Base-by-base conservation (phyloP, 2,329 filamentous ascomycete genomes). In the Corniculantispora saksenae region DNA sequence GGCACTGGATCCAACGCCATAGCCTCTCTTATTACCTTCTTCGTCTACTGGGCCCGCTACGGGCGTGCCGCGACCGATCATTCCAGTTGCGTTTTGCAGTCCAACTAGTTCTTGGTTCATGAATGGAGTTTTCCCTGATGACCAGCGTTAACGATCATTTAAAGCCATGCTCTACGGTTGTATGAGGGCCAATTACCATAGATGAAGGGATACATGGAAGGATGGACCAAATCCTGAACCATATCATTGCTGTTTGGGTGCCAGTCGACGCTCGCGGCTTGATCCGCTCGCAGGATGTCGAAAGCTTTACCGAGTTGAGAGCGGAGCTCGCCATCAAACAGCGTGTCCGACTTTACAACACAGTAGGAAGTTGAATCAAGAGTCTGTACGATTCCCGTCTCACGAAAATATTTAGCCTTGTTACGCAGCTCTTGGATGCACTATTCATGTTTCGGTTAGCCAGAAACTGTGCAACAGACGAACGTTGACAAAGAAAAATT, bases 181-280 rank as follows among this genome's bases (percentile, higher is more conserved):
- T 13, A 4, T 13, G 12, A 13, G 17, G 17, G 9, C 5, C 17
- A 50, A 3, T 50, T 21, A 59, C 68, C 65, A 12, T 56, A 69
- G 12, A 69, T 57, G 13, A 69, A 65, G 0, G 67, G 68, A n/a
- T 68, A 67, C 63, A 69, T 66, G 9, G 50, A 53, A 4, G 50
- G 50, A 17, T 89, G 81, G 17, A 89, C 79, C 1, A 89, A 75
- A 70, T 89, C 82, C 1, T 85, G 79, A 5, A 89, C 84, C 68
- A 79, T 81, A 1, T 78, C 72, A 32, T 84, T 74, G 0, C 83
- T 84, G 5, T 79, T 75, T 0, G 86, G 86, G 73, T 89, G 84
- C 80, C 82, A 89, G 69, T 88, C 86, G 12, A 65, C 63, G 10
- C 66, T 45, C 5, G 3, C 58, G 21, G 40, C 53, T 29, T 67